Percentiles rank a stretch among this genome's conserved stretches.
Conservation (phyloP, 176 grass and related monocot species). For the Thinopyrum elongatum region DNA sequence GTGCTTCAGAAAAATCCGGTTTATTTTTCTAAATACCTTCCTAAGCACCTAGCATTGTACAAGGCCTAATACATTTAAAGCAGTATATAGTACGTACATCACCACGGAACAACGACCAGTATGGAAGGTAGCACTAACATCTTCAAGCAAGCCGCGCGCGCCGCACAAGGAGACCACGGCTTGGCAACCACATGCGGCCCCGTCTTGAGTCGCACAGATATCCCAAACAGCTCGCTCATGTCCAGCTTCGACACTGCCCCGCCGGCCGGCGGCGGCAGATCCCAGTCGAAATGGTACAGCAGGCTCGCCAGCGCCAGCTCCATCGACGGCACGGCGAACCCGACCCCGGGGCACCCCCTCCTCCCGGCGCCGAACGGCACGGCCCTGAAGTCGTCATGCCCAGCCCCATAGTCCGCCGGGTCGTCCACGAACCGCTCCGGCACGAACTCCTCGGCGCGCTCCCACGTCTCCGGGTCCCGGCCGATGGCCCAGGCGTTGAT, state of each 20-base stretch:
- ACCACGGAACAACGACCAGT: neutral
- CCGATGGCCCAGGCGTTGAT: conserved; percentile 56
- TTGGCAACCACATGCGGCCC: conserved; percentile 26
- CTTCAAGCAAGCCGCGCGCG: neutral
- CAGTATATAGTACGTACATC: no score
- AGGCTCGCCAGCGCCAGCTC: conserved; percentile 43
- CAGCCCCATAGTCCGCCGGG: neutral
- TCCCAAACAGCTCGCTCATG: conserved; percentile 30
- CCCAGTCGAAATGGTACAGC: conserved; percentile 43
- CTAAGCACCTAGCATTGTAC: no score
- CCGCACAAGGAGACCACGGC: neutral
- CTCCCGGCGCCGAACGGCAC: conserved; percentile 63
- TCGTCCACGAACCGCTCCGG: conserved; percentile 40
- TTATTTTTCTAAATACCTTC: no score
- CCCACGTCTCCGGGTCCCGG: conserved; percentile 42
- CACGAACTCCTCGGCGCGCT: conserved; percentile 42
- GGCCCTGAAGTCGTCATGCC: conserved; percentile 43
- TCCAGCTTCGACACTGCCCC: neutral
- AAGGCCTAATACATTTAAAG: no score
- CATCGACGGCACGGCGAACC: conserved; percentile 18
- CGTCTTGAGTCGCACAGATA: conserved; percentile 34
- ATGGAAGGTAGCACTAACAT: neutral
- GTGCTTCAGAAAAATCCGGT: no score
- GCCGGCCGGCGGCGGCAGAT: neutral
- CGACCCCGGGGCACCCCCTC: conserved; percentile 47